Evolutionary conservation across 257 asterid species (phyloP).

Genomic region (Fraxinus cuspidata): DNA sequence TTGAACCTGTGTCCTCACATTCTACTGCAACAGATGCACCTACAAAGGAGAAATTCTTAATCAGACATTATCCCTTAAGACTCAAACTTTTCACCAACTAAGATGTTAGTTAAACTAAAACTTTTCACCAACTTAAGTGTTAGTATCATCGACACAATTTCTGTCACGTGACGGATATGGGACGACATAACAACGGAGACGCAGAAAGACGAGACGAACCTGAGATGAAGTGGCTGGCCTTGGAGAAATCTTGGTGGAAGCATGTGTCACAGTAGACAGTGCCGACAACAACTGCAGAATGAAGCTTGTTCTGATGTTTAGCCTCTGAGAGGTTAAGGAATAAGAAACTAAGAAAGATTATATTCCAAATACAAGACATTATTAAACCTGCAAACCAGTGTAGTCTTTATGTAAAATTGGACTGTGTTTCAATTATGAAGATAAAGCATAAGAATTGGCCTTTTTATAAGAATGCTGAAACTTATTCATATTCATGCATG

Average conservation of each 20-base stretch:
- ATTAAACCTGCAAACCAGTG: slow-evolving; percentile 13
- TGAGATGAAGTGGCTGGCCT: slow-evolving; percentile 59
- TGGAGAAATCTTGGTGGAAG: slow-evolving; percentile 49
- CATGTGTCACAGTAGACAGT: slow-evolving; percentile 78
- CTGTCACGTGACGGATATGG: too few species aligned
- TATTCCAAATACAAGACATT: slow-evolving; percentile 44
- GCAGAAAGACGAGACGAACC: slow-evolving; percentile 41
- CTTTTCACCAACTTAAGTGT: too few species aligned
- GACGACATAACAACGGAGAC: too few species aligned
- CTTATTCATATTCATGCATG: slow-evolving; percentile 3
- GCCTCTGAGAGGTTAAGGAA: slow-evolving; percentile 41
- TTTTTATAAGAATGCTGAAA: background rate
- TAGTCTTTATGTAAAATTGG: too few species aligned
- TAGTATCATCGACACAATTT: too few species aligned
- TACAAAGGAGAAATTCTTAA: slow-evolving; percentile 19
- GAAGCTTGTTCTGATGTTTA: slow-evolving; percentile 35
- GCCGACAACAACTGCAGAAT: slow-evolving; percentile 70
- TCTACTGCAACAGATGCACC: slow-evolving; percentile 84
- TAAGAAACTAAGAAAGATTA: slow-evolving; percentile 37
- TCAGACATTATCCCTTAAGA: background rate
- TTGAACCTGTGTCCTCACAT: slow-evolving; percentile 44
- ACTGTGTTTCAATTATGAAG: background rate
- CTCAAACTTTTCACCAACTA: too few species aligned
- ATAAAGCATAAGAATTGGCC: background rate
- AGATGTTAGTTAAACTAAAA: too few species aligned